A percentile compares a stretch with the other conserved stretches of the same genome.
Evolutionary conservation across 2,329 filamentous ascomycete genomes (phyloP).

Genomic region (Purpureocillium takamizusanense): DNA sequence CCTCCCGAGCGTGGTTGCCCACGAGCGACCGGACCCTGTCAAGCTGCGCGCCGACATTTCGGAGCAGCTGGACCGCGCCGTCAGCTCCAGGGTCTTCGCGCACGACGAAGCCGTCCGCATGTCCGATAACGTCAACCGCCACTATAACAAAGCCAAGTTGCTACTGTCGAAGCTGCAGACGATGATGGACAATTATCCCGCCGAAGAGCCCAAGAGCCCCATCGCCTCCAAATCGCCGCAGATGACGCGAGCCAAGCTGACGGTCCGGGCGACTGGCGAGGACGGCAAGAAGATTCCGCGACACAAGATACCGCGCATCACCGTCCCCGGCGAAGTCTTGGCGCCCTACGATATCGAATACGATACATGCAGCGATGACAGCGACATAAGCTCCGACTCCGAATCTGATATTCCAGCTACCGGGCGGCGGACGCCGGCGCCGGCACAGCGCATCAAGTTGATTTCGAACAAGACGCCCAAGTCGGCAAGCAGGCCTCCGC

Average conservation of each 20-base stretch:
- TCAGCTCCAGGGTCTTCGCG: constrained; percentile 48
- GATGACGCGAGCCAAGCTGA: constrained; percentile 37
- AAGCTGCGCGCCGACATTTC: constrained; percentile 53
- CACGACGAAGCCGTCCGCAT: constrained; percentile 56
- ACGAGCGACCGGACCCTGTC: constrained; percentile 37
- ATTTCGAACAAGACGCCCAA: constrained; percentile 33
- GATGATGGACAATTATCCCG: constrained; percentile 52
- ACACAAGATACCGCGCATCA: constrained; percentile 46
- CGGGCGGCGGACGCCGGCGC: constrained; percentile 24
- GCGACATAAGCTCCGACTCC: constrained; percentile 43
- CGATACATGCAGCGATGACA: constrained; percentile 45
- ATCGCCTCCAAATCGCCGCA: constrained; percentile 45
- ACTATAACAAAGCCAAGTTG: constrained; percentile 50
- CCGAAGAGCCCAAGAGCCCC: constrained; percentile 43
- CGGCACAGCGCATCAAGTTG: constrained; percentile 39
- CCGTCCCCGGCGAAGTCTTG: constrained; percentile 56
- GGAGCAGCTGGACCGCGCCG: constrained; percentile 41
- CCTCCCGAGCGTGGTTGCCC: constrained; percentile 38
- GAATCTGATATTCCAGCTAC: constrained; percentile 33
- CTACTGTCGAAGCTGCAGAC: constrained; percentile 49
- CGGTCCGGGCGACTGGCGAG: constrained; percentile 31
- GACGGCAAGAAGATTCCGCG: constrained; percentile 37
- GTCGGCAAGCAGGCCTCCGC: constrained; percentile 29
- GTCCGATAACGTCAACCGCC: constrained; percentile 53
- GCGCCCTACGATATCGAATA: constrained; percentile 58